phyloP scores from a whole-genome alignment of 148 eudicot species.

The Bassia scoparia region DNA sequence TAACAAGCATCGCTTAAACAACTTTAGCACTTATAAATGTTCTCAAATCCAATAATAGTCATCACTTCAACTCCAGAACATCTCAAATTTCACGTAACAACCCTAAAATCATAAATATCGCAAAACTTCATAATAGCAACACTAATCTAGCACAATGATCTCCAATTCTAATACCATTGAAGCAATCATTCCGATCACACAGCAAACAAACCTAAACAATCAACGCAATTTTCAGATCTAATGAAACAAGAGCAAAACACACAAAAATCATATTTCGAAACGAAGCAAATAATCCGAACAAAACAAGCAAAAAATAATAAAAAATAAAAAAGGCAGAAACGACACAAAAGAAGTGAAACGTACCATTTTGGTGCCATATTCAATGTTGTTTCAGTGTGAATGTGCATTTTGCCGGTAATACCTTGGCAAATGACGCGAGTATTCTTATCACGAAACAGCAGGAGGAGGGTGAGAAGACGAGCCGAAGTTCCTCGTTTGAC shows the following conservation, averaged over 20 bases:
- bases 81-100: not conserved
- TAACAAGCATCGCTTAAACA: not conserved
- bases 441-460: constrained; percentile 92
- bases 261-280: no score
- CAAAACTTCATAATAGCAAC: not conserved
- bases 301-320: not conserved
- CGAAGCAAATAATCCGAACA: not conserved
- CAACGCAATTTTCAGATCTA: constrained; percentile 16
- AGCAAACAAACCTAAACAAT: not conserved
- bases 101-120: no score
- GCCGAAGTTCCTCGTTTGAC: constrained; percentile 52
- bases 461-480: constrained; percentile 63
- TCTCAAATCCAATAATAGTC: no score
- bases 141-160: not conserved
- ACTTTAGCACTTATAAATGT: not conserved
- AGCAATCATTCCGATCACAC: not conserved
- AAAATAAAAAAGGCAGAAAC: not conserved
- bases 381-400: constrained; percentile 92
- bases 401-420: constrained; percentile 89
- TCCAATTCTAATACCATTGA: not conserved
- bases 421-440: constrained; percentile 95
- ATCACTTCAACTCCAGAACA: not conserved
- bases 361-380: constrained; percentile 97
- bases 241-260: not conserved
- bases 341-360: not conserved